Percentiles rank a stretch among this genome's conserved stretches.
These are phyloP conservation scores for Zasmidium cellare DNA, from an alignment of 2,329 filamentous ascomycete species.

Conservation along the genomic window DNA sequence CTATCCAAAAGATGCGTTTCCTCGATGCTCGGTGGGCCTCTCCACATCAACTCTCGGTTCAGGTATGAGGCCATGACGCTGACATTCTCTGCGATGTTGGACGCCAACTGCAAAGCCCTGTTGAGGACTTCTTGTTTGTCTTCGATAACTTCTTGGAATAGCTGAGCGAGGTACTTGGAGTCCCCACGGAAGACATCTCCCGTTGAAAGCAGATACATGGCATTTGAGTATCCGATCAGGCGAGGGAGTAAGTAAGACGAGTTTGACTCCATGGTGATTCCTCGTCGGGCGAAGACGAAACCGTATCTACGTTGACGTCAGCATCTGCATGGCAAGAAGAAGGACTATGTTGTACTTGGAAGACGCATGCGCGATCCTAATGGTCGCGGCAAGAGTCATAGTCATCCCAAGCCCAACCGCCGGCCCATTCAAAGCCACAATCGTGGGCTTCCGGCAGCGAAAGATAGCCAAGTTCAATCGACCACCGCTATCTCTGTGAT, in stretches of 20 bases:
- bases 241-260: conserved; percentile 19
- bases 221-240: conserved; percentile 14
- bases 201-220: conserved; percentile 15
- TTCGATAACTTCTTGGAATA: conserved; percentile 32
- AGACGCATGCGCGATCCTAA: conserved; percentile 7
- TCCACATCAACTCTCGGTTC: conserved; percentile 16
- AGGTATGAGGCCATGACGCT: conserved; percentile 42
- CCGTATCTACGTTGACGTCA: conserved; percentile 6
- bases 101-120: conserved; percentile 63
- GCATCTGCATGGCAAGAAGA: not conserved
- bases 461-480: conserved; percentile 57
- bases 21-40: conserved; percentile 10
- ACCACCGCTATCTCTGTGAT: conserved; percentile 52
- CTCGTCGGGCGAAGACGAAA: conserved; percentile 17
- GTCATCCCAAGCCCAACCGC: conserved; percentile 64
- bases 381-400: conserved; percentile 58
- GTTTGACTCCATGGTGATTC: conserved; percentile 17
- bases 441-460: conserved; percentile 58
- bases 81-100: conserved; percentile 65
- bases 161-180: conserved; percentile 6
- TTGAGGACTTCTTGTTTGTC: conserved; percentile 59
- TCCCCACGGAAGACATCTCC: conserved; percentile 12
- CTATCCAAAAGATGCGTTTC: conserved; percentile 14
- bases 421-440: conserved; percentile 60
- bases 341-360: not conserved